These are phyloP conservation scores for Smithsoniella earleae DNA, from an alignment of 163 green algal species.

Conservation along the genomic window DNA sequence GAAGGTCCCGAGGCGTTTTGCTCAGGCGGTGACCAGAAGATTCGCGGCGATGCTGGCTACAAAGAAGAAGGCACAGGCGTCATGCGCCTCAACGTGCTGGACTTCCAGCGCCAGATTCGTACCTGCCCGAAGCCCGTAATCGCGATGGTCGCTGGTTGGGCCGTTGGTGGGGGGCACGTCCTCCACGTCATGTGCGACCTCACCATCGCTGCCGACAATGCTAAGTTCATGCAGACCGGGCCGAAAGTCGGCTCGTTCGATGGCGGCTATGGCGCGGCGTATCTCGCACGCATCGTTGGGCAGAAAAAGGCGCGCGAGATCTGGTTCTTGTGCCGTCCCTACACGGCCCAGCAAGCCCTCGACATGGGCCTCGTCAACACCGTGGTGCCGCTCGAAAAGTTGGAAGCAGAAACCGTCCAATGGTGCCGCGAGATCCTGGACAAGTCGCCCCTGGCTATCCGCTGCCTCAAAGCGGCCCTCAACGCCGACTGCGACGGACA, in stretches of 20 bases:
- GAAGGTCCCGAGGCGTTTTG: constrained; percentile 82
- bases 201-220: constrained; percentile 97
- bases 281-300: constrained; percentile 80
- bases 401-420: constrained; percentile 80
- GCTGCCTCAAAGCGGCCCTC: constrained; percentile 82
- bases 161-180: constrained; percentile 92
- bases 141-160: constrained; percentile 90
- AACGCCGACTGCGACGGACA: constrained; percentile 94
- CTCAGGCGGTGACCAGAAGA: constrained; percentile 88
- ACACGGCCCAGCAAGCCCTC: constrained; percentile 73
- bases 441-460: constrained; percentile 88
- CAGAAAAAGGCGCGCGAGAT: constrained; percentile 96
- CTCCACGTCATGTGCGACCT: constrained; percentile 99
- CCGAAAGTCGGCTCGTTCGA: constrained; percentile 97
- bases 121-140: constrained; percentile 87
- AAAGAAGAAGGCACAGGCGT: too few relatives aligned
- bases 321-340: constrained; percentile 91
- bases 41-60: constrained; percentile 83
- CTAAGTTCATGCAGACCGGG: constrained; percentile 94
- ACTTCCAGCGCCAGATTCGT: constrained; percentile 90
- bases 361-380: constrained; percentile 94
- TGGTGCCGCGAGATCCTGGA: constrained; percentile 92
- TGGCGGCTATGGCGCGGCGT: constrained; percentile 84
- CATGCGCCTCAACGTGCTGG: constrained; percentile 88
- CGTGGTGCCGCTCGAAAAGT: constrained; percentile 76